Evolutionary conservation across 2,329 filamentous ascomycete species (phyloP).

Genomic region (Microsporum audouinii): DNA sequence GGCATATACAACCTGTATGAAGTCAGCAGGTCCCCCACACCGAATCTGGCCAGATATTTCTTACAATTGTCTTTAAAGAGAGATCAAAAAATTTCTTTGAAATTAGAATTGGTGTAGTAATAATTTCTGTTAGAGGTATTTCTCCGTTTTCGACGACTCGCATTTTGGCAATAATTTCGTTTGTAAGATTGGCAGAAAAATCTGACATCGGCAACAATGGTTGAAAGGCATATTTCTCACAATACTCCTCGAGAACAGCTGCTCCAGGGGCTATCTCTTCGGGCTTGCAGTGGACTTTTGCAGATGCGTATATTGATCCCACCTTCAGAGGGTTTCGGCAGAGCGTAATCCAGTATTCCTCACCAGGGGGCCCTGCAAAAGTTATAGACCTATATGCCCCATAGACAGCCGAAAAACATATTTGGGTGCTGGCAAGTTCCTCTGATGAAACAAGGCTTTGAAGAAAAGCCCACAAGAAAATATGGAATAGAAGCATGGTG

Average conservation of each 20-base stretch:
- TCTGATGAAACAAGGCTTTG: background rate
- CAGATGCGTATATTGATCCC: slow-evolving; percentile 7
- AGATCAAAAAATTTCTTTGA: slow-evolving; percentile 7
- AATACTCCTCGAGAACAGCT: slow-evolving; percentile 5
- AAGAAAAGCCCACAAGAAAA: background rate
- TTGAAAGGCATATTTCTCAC: background rate
- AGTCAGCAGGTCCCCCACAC: background rate
- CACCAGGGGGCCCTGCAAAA: background rate
- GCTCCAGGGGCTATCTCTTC: slow-evolving; percentile 6
- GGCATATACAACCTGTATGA: slow-evolving; percentile 16
- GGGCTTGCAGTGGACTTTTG: slow-evolving; percentile 3
- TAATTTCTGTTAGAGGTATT: background rate
- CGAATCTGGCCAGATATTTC: background rate
- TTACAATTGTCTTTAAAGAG: slow-evolving; percentile 9
- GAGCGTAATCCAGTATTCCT: background rate
- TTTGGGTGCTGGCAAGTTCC: background rate
- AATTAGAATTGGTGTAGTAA: slow-evolving; percentile 5
- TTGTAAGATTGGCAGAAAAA: slow-evolving; percentile 5
- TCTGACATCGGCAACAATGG: slow-evolving; percentile 5
- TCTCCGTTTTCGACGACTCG: slow-evolving; percentile 7
- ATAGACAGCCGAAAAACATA: background rate
- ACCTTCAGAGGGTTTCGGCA: slow-evolving; percentile 2
- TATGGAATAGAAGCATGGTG: background rate
- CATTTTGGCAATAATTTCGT: slow-evolving; percentile 8
- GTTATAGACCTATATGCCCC: background rate